phyloP scores from a whole-genome alignment of 768 basidiomycete species.

The Termitomyces sp. region DNA sequence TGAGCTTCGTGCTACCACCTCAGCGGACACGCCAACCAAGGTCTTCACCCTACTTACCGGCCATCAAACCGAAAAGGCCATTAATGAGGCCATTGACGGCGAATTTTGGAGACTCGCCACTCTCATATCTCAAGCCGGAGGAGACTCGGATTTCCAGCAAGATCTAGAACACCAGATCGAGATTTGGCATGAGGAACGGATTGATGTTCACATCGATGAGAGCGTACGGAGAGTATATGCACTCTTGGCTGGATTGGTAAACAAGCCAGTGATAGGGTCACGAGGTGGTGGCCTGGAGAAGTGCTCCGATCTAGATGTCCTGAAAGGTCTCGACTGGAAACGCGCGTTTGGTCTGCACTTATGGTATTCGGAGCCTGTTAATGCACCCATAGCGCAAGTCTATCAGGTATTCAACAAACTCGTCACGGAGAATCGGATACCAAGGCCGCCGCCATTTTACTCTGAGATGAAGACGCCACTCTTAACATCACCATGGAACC shows the following conservation, averaged over 20 bases:
- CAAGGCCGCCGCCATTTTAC: slow-evolving; percentile 60
- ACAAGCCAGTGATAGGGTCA: slow-evolving; percentile 52
- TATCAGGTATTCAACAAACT: slow-evolving; percentile 55
- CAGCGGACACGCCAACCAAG: slow-evolving; percentile 38
- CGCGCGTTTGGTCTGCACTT: slow-evolving; percentile 84
- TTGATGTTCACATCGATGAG: slow-evolving; percentile 61
- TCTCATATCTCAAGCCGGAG: slow-evolving; percentile 81
- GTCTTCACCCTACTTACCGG: slow-evolving; percentile 83
- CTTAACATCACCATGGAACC: slow-evolving; percentile 30
- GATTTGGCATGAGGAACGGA: slow-evolving; percentile 77
- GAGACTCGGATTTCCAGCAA: slow-evolving; percentile 66
- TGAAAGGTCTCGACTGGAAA: slow-evolving; percentile 87
- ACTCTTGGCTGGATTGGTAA: slow-evolving; percentile 69
- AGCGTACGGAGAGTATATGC: slow-evolving; percentile 79
- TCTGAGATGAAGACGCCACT: slow-evolving; percentile 12
- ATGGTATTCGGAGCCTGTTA: slow-evolving; percentile 79
- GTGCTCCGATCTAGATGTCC: slow-evolving; percentile 54
- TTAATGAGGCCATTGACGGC: slow-evolving; percentile 64
- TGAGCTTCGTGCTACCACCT: slow-evolving; percentile 44
- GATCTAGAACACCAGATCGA: slow-evolving; percentile 73
- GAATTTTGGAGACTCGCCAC: slow-evolving; percentile 85
- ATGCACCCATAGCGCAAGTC: slow-evolving; percentile 65
- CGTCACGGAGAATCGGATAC: slow-evolving; percentile 32
- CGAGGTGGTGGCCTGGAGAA: slow-evolving; percentile 45
- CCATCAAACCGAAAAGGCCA: slow-evolving; percentile 83